Evolutionary conservation across 164 flowering plant species (phyloP).

Genomic region (Tinospora cordifolia): DNA sequence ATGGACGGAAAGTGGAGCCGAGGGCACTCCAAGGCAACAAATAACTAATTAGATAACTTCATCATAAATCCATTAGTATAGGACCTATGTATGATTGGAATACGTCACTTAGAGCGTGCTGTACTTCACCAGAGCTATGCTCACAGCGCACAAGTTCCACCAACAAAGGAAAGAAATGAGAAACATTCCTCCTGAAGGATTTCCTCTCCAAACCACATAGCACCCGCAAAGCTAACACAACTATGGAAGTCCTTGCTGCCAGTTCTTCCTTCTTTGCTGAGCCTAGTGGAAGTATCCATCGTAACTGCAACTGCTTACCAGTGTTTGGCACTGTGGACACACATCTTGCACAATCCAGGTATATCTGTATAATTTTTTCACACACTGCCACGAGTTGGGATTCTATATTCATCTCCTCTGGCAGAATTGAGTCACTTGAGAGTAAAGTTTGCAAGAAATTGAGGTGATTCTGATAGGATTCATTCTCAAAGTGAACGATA

Average conservation of each 20-base stretch:
- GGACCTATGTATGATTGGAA: conserved; percentile 83
- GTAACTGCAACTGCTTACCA: conserved; percentile 22
- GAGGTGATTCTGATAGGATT: conserved; percentile 60
- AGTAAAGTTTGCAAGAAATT: conserved; percentile 50
- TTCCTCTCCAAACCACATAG: conserved; percentile 47
- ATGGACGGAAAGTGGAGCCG: not conserved
- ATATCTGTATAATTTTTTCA: conserved; percentile 52
- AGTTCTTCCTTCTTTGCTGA: conserved; percentile 81
- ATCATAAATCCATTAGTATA: conserved; percentile 42
- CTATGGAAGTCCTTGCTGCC: conserved; percentile 67
- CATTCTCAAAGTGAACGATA: conserved; percentile 81
- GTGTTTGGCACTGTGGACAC: conserved; percentile 14
- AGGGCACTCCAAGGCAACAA: not conserved
- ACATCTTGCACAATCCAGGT: conserved; percentile 53
- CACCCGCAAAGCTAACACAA: conserved; percentile 50
- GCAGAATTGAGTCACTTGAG: conserved; percentile 28
- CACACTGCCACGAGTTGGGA: conserved; percentile 51
- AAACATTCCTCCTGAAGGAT: conserved; percentile 44
- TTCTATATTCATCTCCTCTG: conserved; percentile 53
- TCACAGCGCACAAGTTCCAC: conserved; percentile 78
- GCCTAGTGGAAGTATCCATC: conserved; percentile 72
- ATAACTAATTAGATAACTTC: not conserved
- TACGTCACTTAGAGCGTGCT: conserved; percentile 46
- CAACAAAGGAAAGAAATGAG: conserved; percentile 62
- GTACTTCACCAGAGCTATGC: conserved; percentile 86